phyloP scores from a whole-genome alignment of 1,139 yeast genomes.

The Spathaspora sp. region DNA sequence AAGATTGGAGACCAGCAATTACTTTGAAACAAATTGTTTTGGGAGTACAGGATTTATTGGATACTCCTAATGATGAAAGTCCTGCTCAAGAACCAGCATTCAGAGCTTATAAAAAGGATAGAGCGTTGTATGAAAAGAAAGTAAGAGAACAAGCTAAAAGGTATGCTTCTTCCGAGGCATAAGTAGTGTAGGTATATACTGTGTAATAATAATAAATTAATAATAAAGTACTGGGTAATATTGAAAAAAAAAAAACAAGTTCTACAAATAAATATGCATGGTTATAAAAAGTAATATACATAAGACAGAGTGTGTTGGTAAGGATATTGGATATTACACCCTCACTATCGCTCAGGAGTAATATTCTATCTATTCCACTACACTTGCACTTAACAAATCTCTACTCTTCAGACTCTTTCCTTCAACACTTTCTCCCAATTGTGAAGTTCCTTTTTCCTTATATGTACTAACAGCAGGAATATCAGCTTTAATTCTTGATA shows the following conservation, averaged over 20 bases:
- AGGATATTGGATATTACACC: background rate
- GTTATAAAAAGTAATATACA: background rate
- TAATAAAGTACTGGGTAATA: too few species aligned
- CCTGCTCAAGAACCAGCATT: conserved; percentile 99
- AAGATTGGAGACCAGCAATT: conserved; percentile 98
- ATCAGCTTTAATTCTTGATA: conserved; percentile 87
- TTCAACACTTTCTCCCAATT: conserved; percentile 57
- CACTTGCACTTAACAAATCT: conserved; percentile 39
- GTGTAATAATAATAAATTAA: background rate
- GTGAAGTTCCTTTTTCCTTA: conserved; percentile 88
- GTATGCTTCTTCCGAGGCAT: conserved; percentile 39
- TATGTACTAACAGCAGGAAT: conserved; percentile 97
- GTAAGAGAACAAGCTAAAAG: conserved; percentile 80
- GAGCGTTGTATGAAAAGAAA: conserved; percentile 66
- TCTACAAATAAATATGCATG: background rate
- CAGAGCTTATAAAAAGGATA: conserved; percentile 75
- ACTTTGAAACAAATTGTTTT: conserved; percentile 85
- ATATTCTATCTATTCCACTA: conserved; percentile 5
- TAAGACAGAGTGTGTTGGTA: background rate
- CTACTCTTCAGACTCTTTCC: conserved; percentile 34
- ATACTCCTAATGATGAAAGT: conserved; percentile 88
- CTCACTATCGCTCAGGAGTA: too few species aligned
- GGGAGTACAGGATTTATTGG: conserved; percentile 90
- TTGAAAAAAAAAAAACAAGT: background rate
- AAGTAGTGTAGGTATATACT: background rate